Conservation (phyloP, 1,139 yeast species). For the Fermentozyma sake region DNA sequence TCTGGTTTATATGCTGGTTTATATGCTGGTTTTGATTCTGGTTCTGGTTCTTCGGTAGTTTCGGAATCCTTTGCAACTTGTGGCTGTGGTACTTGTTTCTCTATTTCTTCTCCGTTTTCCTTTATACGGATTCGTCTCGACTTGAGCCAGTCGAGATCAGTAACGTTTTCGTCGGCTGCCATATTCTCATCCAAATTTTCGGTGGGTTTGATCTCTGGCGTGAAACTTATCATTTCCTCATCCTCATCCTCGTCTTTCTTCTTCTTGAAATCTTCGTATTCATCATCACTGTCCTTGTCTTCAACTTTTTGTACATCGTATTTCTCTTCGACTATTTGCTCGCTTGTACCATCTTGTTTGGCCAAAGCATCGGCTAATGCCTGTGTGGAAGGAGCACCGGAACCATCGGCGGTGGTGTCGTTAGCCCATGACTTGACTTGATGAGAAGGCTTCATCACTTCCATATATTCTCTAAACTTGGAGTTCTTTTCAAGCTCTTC, state of each 20-base stretch:
- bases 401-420: constrained; percentile 54
- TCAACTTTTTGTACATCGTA: constrained; percentile 26
- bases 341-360: constrained; percentile 1
- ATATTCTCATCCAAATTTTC: constrained; percentile 18
- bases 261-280: constrained; percentile 51
- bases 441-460: constrained; percentile 74
- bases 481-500: constrained; percentile 61
- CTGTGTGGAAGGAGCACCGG: constrained; percentile 46
- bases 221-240: constrained; percentile 21
- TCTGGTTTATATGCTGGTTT: constrained; percentile 1
- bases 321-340: constrained; percentile 9
- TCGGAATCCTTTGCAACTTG: neutral
- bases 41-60: constrained; percentile 7
- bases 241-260: constrained; percentile 20
- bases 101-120: constrained; percentile 36
- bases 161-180: constrained; percentile 51
- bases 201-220: constrained; percentile 8
- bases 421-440: constrained; percentile 72
- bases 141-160: constrained; percentile 89
- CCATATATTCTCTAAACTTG: constrained; percentile 72
- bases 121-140: constrained; percentile 71
- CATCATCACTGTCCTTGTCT: constrained; percentile 61
- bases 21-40: constrained; percentile 6
- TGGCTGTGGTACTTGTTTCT: constrained; percentile 5
- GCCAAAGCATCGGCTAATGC: constrained; percentile 40